These are phyloP conservation scores for Lotmaria passim DNA, from an alignment of 208 protist genomes.

Conservation along the genomic window DNA sequence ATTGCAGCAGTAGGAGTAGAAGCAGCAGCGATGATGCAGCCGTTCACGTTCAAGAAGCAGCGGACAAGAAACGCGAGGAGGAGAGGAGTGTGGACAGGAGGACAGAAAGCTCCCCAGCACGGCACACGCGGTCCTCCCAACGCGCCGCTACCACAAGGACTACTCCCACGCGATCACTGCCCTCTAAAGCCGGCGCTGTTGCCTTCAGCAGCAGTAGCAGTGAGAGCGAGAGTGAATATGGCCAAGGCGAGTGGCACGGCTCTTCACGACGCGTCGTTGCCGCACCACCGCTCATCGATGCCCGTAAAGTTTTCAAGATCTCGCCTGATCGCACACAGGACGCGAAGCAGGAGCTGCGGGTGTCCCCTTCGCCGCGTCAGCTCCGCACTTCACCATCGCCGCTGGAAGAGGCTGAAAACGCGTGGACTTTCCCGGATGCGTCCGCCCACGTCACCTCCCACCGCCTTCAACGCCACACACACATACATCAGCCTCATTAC, in stretches of 20 bases:
- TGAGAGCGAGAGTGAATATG: neutral
- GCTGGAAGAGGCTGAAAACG: neutral
- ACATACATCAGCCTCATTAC: conserved; percentile 10
- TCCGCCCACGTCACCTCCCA: conserved; percentile 13
- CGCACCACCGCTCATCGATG: conserved; percentile 11
- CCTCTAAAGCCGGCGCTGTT: neutral
- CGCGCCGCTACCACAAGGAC: neutral
- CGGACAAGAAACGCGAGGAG: no score
- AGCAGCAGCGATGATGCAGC: no score
- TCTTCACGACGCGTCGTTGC: neutral
- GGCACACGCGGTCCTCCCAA: neutral
- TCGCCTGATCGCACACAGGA: neutral
- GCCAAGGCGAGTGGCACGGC: neutral
- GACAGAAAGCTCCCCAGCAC: neutral
- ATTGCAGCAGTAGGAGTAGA: neutral
- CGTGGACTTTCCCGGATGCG: conserved; percentile 12
- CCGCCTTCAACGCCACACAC: conserved; percentile 7
- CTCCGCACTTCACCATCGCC: neutral
- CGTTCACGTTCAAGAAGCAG: no score
- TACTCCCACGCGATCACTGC: neutral
- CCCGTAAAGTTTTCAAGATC: conserved; percentile 8
- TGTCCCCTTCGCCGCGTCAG: neutral
- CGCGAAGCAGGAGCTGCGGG: neutral
- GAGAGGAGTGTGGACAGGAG: no score
- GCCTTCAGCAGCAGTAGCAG: conserved; percentile 21